Evolutionary conservation across 352 stramenopile species (phyloP), one percentile per base, ranked within the genome.

Genomic region (Pythium volutum): DNA sequence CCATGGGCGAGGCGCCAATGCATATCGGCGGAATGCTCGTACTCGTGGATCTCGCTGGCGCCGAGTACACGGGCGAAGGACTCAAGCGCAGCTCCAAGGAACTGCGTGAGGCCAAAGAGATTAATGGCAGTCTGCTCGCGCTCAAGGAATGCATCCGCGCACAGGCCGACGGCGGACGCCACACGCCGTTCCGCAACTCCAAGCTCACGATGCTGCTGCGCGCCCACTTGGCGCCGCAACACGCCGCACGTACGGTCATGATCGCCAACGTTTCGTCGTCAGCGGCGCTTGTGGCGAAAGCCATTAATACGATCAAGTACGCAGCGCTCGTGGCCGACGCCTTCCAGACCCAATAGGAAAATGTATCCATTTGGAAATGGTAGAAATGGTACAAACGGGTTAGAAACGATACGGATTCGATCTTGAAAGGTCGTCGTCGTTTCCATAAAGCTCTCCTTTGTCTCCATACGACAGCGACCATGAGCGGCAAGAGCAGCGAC

Each of bases 401-500:
- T 43, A 43, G 38, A 43, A 43, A 43, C 41, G 7, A 27, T 48
- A 27, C 41, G 22, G 38, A 20, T 39, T 7, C 4, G 41, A 60
- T 52, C 39, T 60, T 60, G 26, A 60, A 60, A 60, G 54, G 54
- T 60, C 39, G 36, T 31, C 25, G 23, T 26, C 22, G 18, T n/a
- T 27, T 41, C 4, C 43, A 26, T 38, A 26, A 23, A 48, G n/a
- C n/a, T n/a, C n/a, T n/a, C n/a, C n/a, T n/a, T n/a, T n/a, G n/a
- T n/a, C n/a, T n/a, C n/a, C n/a, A n/a, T 5, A 10, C n/a, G 5
- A 46, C 31, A 49, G 18, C 8, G 22, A 38, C 16, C 20, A 60
- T 64, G 55, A 61, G 31, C 41, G 47, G 79, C 56, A 92, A 92
- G 65, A 86, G 69, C 73, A 84, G 70, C 58, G 83, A 93, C 68